These are phyloP conservation scores for Marasmius oreades DNA, from an alignment of 1,284 basidiomycete genomes.

Conservation along the genomic window DNA sequence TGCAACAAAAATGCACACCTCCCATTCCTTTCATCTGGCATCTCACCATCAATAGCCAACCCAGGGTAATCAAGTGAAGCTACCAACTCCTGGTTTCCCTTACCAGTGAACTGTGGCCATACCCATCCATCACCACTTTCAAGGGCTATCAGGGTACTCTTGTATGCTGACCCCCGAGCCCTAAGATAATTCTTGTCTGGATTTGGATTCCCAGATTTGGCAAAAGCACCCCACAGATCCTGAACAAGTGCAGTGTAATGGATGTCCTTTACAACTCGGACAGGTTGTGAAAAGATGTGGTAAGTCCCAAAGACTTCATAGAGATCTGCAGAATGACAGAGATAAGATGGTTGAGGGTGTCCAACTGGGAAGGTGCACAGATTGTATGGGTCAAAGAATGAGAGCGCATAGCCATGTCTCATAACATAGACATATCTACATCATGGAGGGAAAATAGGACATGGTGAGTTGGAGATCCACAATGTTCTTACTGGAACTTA, in stretches of 20 bases:
- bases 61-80: constrained; percentile 12
- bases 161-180: constrained; percentile 24
- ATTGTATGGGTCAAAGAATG: constrained; percentile 10
- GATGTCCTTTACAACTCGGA: constrained; percentile 7
- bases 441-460: background rate
- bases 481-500: too few species aligned
- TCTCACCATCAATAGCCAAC: background rate
- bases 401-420: constrained; percentile 11
- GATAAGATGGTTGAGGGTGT: constrained; percentile 12
- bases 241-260: constrained; percentile 16
- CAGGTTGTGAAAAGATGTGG: constrained; percentile 10
- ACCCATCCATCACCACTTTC: constrained; percentile 3
- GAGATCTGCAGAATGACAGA: constrained; percentile 14
- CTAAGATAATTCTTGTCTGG: constrained; percentile 31
- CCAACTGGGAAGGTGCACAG: constrained; percentile 14
- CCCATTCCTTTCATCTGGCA: constrained; percentile 9
- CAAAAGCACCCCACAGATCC: constrained; percentile 38
- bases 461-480: background rate
- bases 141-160: constrained; percentile 5
- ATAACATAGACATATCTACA: constrained; percentile 10
- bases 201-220: constrained; percentile 38
- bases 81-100: background rate
- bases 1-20: constrained; percentile 3
- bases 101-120: constrained; percentile 8
- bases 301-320: constrained; percentile 15